Conservation (phyloP, 805 yeast genomes). For the Ogataea trehaloabstinens region DNA sequence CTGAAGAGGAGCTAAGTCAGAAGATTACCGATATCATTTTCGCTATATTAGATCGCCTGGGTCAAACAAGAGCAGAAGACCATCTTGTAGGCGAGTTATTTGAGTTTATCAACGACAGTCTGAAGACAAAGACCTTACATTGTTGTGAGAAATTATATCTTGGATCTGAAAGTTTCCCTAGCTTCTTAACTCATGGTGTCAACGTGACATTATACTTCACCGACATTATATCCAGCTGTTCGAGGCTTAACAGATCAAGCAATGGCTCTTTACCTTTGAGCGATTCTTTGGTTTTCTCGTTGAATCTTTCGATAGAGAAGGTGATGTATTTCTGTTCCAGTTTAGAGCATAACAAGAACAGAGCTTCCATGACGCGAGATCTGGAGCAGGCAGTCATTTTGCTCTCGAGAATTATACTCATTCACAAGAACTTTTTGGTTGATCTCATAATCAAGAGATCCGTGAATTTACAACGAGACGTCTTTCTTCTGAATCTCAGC, state of each 20-base stretch:
- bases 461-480: constrained; percentile 39
- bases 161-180: constrained; percentile 40
- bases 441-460: constrained; percentile 42
- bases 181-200: constrained; percentile 17
- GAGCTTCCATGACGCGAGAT: constrained; percentile 14
- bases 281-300: constrained; percentile 40
- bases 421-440: constrained; percentile 53
- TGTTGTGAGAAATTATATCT: constrained; percentile 41
- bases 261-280: constrained; percentile 22
- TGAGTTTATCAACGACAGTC: constrained; percentile 31
- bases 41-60: constrained; percentile 12
- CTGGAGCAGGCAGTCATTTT: constrained; percentile 40
- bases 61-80: constrained; percentile 10
- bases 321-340: constrained; percentile 31
- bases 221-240: constrained; percentile 47
- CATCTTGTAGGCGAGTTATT: constrained; percentile 38
- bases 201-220: constrained; percentile 39
- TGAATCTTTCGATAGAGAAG: constrained; percentile 40
- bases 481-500: constrained; percentile 46
- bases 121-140: constrained; percentile 33
- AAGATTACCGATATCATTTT: constrained; percentile 10
- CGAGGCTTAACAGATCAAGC: constrained; percentile 29
- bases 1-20: constrained; percentile 12
- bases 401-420: constrained; percentile 53
- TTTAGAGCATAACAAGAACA: constrained; percentile 22